phyloP scores from a whole-genome alignment of 495 filamentous ascomycete genomes.

The Cenococcum geophilum region DNA sequence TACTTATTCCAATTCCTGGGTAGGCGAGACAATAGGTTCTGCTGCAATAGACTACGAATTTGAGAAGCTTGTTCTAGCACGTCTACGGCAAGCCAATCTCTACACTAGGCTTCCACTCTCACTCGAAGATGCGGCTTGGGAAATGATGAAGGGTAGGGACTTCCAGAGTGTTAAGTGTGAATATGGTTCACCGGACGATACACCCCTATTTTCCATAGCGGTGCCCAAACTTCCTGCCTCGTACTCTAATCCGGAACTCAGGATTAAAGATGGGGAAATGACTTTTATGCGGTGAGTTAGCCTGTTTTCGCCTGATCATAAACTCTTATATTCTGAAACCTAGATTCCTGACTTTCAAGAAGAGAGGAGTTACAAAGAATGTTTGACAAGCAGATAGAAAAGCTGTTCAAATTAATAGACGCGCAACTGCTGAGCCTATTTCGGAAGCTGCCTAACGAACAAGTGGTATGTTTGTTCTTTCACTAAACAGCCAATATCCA shows the following conservation, averaged over 20 bases:
- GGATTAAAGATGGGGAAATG: slow-evolving; percentile 43
- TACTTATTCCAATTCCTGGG: background rate
- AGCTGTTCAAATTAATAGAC: slow-evolving; percentile 49
- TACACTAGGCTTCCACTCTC: slow-evolving; percentile 16
- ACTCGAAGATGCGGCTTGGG: slow-evolving; percentile 31
- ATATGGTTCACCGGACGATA: slow-evolving; percentile 37
- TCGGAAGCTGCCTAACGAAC: slow-evolving; percentile 40
- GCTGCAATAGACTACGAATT: slow-evolving; percentile 34
- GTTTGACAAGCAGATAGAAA: slow-evolving; percentile 53
- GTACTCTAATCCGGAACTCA: slow-evolving; percentile 37
- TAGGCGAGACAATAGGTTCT: slow-evolving; percentile 31
- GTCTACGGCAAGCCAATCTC: slow-evolving; percentile 24
- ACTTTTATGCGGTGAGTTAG: slow-evolving; percentile 25
- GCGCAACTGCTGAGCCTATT: slow-evolving; percentile 50
- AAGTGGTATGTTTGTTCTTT: slow-evolving; percentile 41
- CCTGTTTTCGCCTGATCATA: background rate
- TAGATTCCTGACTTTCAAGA: background rate
- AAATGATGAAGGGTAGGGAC: slow-evolving; percentile 35
- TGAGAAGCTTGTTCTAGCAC: slow-evolving; percentile 27
- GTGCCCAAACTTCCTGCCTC: slow-evolving; percentile 37
- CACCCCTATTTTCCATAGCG: slow-evolving; percentile 32
- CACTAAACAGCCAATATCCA: background rate
- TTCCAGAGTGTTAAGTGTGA: slow-evolving; percentile 38
- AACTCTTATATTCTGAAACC: background rate
- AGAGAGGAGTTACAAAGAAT: slow-evolving; percentile 47